Percentiles rank a stretch among this genome's conserved stretches.
Conservation (phyloP, 2,329 filamentous ascomycete genomes). For the Beauveria sp. region DNA sequence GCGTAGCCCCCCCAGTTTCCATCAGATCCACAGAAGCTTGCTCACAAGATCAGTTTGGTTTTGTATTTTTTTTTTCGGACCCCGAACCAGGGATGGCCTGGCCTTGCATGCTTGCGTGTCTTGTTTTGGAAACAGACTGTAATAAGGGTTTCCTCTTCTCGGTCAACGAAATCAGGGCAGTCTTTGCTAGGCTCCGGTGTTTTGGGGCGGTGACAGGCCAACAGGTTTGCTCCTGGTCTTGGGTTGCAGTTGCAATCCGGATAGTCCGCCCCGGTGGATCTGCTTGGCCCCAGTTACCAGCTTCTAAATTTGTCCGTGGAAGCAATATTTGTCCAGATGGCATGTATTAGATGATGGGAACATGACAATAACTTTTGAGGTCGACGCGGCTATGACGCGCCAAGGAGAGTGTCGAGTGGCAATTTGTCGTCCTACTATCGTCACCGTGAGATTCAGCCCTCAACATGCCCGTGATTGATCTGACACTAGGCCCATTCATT, state of each 20-base stretch:
- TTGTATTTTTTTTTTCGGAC: background rate
- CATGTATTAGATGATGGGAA: background rate
- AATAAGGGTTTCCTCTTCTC: background rate
- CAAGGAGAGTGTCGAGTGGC: background rate
- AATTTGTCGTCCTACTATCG: background rate
- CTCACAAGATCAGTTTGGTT: conserved; percentile 5
- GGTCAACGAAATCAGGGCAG: background rate
- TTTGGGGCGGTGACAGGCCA: background rate
- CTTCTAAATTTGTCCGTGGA: background rate
- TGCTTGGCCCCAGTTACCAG: background rate
- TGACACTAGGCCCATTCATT: no score
- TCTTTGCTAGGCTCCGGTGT: background rate
- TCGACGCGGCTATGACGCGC: background rate
- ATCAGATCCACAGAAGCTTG: conserved; percentile 5
- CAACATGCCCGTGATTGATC: background rate
- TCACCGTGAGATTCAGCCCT: background rate
- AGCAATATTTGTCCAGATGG: background rate
- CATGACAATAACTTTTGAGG: background rate
- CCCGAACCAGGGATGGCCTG: background rate
- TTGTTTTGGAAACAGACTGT: background rate
- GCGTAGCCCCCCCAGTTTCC: background rate
- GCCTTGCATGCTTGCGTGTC: background rate
- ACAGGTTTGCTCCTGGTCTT: background rate
- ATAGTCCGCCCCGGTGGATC: background rate
- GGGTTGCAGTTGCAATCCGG: background rate